phyloP scores from a whole-genome alignment of 2,329 filamentous ascomycete species.

The Fusarium austroafricanum region DNA sequence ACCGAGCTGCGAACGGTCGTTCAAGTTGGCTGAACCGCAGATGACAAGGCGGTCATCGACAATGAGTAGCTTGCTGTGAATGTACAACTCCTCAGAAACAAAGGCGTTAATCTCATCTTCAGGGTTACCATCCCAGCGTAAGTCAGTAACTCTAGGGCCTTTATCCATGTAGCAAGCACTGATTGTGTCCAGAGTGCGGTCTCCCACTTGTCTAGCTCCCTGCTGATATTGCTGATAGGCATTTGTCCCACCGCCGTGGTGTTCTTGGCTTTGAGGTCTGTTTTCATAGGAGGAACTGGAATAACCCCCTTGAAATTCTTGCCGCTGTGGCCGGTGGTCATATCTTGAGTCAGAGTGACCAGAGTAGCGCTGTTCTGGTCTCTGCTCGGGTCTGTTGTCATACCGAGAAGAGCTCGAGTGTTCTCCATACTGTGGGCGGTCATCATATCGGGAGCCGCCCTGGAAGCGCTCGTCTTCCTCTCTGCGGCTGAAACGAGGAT shows the following conservation, averaged over 20 bases:
- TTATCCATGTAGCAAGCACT: conserved; percentile 85
- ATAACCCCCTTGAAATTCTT: conserved; percentile 6
- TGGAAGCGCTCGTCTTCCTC: conserved; percentile 1
- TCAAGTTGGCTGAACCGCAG: conserved; percentile 74
- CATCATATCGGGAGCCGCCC: conserved; percentile 14
- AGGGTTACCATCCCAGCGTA: conserved; percentile 66
- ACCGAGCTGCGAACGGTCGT: conserved; percentile 79
- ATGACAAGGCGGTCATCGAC: conserved; percentile 86
- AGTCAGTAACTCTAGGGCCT: conserved; percentile 73
- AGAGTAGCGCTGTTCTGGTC: background rate
- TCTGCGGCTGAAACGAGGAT: conserved; percentile 19
- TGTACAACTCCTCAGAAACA: conserved; percentile 72
- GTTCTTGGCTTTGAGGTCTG: conserved; percentile 7
- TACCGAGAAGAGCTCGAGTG: conserved; percentile 16
- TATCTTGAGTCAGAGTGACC: conserved; percentile 12
- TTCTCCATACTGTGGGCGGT: conserved; percentile 9
- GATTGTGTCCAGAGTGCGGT: conserved; percentile 78
- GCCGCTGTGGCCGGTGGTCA: conserved; percentile 6
- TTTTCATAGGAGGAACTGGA: conserved; percentile 9
- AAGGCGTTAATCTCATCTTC: conserved; percentile 70
- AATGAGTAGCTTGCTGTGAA: conserved; percentile 78
- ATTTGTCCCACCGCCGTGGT: conserved; percentile 46
- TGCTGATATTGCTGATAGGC: conserved; percentile 79
- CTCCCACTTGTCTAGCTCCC: conserved; percentile 67
- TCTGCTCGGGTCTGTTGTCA: background rate